These are phyloP conservation scores for Microbotryum intermedium DNA, from an alignment of 1,284 basidiomycete genomes.

Conservation along the genomic window DNA sequence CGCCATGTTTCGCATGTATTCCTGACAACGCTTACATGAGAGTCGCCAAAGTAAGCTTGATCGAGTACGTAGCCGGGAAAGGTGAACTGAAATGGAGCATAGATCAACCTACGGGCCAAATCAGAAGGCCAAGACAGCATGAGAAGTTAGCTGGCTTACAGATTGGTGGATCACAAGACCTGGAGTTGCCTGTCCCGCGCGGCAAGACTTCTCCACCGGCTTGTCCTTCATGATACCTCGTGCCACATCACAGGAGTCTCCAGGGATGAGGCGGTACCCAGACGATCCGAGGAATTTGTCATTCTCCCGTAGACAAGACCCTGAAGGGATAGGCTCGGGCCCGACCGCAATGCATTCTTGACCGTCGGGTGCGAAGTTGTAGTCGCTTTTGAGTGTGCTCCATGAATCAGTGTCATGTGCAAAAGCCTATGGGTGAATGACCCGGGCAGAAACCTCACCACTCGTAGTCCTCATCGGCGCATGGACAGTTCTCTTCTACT, in stretches of 20 bases:
- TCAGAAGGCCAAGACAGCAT: not conserved
- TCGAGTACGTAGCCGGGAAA: conserved; percentile 65
- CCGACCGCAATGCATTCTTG: conserved; percentile 66
- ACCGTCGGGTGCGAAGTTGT: conserved; percentile 69
- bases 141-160: not conserved
- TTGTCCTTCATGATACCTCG: conserved; percentile 61
- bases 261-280: conserved; percentile 85
- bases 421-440: not conserved
- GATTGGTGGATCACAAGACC: conserved; percentile 36
- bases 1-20: too few species aligned
- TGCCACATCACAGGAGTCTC: conserved; percentile 65
- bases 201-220: conserved; percentile 62
- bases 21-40: conserved; percentile 50
- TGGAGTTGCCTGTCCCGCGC: conserved; percentile 41
- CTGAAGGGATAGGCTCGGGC: conserved; percentile 73
- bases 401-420: not conserved
- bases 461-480: conserved; percentile 82
- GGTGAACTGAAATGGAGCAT: conserved; percentile 48
- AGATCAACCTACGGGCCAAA: not conserved
- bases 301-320: conserved; percentile 56
- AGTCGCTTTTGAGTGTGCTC: conserved; percentile 54
- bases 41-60: conserved; percentile 74
- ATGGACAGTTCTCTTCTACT: conserved; percentile 73
- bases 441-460: conserved; percentile 51
- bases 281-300: conserved; percentile 77